Evolutionary conservation across 805 yeast species (phyloP), one percentile per base, ranked within the genome.

Genomic region (Kodamaea restingae): DNA sequence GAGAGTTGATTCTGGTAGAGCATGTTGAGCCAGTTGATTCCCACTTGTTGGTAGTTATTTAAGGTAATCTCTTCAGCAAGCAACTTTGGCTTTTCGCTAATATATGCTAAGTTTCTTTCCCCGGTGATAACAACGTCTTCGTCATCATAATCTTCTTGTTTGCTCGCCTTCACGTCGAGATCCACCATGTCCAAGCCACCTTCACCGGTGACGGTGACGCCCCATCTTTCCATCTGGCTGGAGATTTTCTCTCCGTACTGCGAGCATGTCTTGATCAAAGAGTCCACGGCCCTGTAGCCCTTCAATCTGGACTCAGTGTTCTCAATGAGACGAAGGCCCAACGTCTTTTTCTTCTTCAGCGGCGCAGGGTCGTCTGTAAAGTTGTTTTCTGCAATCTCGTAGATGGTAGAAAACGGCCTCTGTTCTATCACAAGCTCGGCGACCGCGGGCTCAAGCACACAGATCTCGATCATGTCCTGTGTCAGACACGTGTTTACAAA

Each of bases 11-110:
- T 79, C 42, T 77, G 78, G 58, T 91, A 93, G 21, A 93, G 69
- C 39, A 91, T 60, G 45, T 81, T 73, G 39, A 93, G 68, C 99
- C 99, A 93, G 58, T 93, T 93, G 38, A 93, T 65, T 33, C 99
- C 99, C n/a, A 90, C 95, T 51, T 88, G 93, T 66, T 93, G 99
- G 60, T 93, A 93, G 54, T 78, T 81, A 54, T 91, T 93, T 51
- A 93, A 69, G 28, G 75, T 76, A 12, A 87, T 70, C 15, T 77
- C 84, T 0, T 67, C 69, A 1, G 87, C 67, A 45, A 93, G 60
- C 28, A 83, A 61, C 11, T 61, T 56, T 2, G 99, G 99, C 55
- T 88, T 82, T 31, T 76, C 78, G 31, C 71, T 76, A 60, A 37
- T 25, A 26, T 37, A 37, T 10, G 22, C 20, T 8, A 37, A 18